phyloP scores from a whole-genome alignment of 371 early-diverging fungal genomes.

The Mucor irregularis region DNA sequence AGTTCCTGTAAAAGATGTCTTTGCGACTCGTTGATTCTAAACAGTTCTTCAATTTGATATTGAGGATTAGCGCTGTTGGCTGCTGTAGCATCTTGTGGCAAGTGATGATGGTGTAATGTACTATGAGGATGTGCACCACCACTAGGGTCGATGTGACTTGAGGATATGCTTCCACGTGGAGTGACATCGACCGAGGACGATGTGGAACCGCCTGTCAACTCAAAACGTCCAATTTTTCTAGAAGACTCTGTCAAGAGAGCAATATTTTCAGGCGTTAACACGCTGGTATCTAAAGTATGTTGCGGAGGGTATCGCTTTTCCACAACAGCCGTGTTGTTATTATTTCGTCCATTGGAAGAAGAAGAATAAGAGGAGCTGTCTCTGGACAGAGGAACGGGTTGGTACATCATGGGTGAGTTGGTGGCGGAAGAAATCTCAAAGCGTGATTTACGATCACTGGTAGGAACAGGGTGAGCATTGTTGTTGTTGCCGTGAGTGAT shows the following conservation, averaged over 20 bases:
- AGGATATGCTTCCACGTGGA: conserved; percentile 14
- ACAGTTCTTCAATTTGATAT: conserved; percentile 36
- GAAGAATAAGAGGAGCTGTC: conserved; percentile 43
- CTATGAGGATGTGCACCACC: neutral
- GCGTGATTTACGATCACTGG: conserved; percentile 18
- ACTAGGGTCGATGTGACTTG: neutral
- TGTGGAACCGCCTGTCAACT: conserved; percentile 30
- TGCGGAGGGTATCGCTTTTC: conserved; percentile 28
- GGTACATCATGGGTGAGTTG: conserved; percentile 19
- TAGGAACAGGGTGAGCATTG: too few species aligned
- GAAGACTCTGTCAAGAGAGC: conserved; percentile 30
- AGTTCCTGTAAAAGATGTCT: conserved; percentile 36
- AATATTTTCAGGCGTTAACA: conserved; percentile 8
- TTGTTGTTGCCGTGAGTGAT: neutral
- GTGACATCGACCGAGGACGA: conserved; percentile 5
- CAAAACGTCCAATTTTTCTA: conserved; percentile 48
- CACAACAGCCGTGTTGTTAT: conserved; percentile 18
- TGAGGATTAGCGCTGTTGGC: conserved; percentile 1
- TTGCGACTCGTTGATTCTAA: conserved; percentile 39
- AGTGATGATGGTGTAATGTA: conserved; percentile 5
- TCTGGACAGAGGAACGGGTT: conserved; percentile 36
- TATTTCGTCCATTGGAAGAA: conserved; percentile 17
- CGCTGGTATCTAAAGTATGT: neutral
- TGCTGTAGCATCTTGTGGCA: neutral
- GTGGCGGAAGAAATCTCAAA: conserved; percentile 23